Evolutionary conservation across 2,329 filamentous ascomycete genomes (phyloP).

Genomic region (Epichloe scottii): DNA sequence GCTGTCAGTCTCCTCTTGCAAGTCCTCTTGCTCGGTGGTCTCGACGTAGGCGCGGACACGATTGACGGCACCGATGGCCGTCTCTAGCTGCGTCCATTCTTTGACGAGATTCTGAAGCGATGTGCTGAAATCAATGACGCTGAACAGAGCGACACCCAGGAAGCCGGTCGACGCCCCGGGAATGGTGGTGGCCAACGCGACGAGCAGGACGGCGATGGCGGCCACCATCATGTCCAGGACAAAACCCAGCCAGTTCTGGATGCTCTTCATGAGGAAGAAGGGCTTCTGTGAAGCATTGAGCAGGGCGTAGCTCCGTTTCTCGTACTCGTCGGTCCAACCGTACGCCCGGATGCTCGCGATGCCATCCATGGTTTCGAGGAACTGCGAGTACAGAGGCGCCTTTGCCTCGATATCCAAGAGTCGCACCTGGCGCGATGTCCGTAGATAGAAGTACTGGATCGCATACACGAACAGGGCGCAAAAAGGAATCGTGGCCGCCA

Average conservation of each 20-base stretch:
- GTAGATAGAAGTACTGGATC: constrained; percentile 12
- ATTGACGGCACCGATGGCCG: constrained; percentile 14
- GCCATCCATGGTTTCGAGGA: constrained; percentile 6
- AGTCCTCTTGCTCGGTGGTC: constrained; percentile 13
- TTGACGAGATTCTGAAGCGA: constrained; percentile 19
- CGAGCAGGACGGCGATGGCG: constrained; percentile 27
- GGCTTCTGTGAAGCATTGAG: constrained; percentile 8
- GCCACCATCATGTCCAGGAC: constrained; percentile 34
- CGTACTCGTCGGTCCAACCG: constrained; percentile 5
- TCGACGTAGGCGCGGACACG: constrained; percentile 16
- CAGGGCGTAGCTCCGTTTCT: not conserved
- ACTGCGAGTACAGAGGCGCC: constrained; percentile 7
- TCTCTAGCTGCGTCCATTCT: constrained; percentile 19
- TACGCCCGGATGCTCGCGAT: constrained; percentile 7
- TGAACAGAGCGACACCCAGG: constrained; percentile 16
- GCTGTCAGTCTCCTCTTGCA: constrained; percentile 7
- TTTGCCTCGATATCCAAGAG: constrained; percentile 7
- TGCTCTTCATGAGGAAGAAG: constrained; percentile 30
- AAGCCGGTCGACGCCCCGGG: constrained; percentile 13
- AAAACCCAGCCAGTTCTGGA: constrained; percentile 38
- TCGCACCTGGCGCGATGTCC: constrained; percentile 7
- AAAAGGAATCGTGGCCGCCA: too few relatives aligned
- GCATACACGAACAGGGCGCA: not conserved
- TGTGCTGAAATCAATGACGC: constrained; percentile 18
- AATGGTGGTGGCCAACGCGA: constrained; percentile 31